Base-by-base conservation (phyloP, 139 green algal species). In the Zygnema circumcarinatum region DNA sequence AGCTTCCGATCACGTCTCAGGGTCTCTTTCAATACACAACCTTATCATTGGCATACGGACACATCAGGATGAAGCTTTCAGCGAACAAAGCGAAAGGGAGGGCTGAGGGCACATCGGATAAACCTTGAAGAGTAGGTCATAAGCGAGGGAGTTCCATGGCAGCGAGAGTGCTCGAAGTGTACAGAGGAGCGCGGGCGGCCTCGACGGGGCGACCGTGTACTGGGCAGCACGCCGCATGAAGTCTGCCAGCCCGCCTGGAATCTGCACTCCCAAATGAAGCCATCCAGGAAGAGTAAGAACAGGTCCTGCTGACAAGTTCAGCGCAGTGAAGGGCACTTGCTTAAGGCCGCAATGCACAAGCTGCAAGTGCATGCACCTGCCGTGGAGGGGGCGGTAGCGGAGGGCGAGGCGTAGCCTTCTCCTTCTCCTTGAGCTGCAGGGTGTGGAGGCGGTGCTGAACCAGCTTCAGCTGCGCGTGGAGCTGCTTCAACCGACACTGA, bases 51-150 rank as follows among this genome's bases (percentile, higher is more conserved):
- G 47, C 7, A 62, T 25, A 62, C 7, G 47, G 47, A 7, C 7
- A 62, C 16, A 25, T 62, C 47, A 25, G 47, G 16, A 62, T 7
- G 47, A 62, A 62, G 16, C 7, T 16, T 16, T 62, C 16, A 62
- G 16, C 7, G 47, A 62, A 16, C 7, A 62, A 16, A 62, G n/a
- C 16, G 7, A 62, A 62, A 62, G 47, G 47, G 16, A 78, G 16
- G 7, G 16, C 3, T 25, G 11, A 78, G 35, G 69, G 69, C 16
- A 38, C 69, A 38, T 3, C 3, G 11, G 32, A 25, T 31, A 83
- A 36, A 87, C 81, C 81, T 87, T 87, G 62, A 87, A 87, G 2
- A 87, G 81, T 0, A 87, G 81, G 62, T 87, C 81, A 81, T 52
- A 87, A 1, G 81, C 81, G 7, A 87, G 81, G 0, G 35, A n/a